phyloP scores from a whole-genome alignment of 1,284 basidiomycete species.

The Boletus semigastroideus region DNA sequence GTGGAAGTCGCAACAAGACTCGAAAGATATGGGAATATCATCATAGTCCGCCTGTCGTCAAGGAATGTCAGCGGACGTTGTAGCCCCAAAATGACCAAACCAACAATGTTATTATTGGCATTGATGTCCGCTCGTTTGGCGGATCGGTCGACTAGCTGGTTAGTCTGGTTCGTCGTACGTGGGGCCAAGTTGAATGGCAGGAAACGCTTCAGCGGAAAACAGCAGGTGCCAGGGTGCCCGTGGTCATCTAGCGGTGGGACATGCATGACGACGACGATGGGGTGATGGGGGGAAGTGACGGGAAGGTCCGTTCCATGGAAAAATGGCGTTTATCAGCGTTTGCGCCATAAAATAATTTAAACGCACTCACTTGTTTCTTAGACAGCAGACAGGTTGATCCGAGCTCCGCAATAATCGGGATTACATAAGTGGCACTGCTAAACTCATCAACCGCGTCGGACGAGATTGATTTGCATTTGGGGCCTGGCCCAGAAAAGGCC shows the following conservation, averaged over 20 bases:
- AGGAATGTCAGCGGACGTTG: conserved; percentile 6
- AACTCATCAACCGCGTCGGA: conserved; percentile 8
- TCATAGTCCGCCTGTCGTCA: conserved; percentile 13
- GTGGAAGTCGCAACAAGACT: conserved; percentile 34
- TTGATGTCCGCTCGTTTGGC: conserved; percentile 4
- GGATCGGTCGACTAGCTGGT: not conserved
- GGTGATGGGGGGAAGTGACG: conserved; percentile 4
- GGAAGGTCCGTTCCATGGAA: conserved; percentile 18
- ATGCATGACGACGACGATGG: conserved; percentile 17
- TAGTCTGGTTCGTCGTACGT: not conserved
- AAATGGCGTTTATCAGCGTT: conserved; percentile 34
- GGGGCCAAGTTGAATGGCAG: conserved; percentile 5
- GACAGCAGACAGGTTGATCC: conserved; percentile 28
- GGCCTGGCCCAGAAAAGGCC: not conserved
- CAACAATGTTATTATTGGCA: conserved; percentile 10
- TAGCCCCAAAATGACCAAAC: conserved; percentile 3
- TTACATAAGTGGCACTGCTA: conserved; percentile 16
- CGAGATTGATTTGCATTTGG: conserved; percentile 9
- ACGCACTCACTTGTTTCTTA: conserved; percentile 9
- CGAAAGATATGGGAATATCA: conserved; percentile 30
- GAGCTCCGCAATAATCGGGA: conserved; percentile 26
- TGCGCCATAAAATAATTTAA: conserved; percentile 3
- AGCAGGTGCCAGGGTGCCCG: conserved; percentile 12
- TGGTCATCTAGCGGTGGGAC: conserved; percentile 28
- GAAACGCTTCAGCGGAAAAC: conserved; percentile 24